Conservation (phyloP, 108 stramenopile genomes). For the Epipyxis sp. region DNA sequence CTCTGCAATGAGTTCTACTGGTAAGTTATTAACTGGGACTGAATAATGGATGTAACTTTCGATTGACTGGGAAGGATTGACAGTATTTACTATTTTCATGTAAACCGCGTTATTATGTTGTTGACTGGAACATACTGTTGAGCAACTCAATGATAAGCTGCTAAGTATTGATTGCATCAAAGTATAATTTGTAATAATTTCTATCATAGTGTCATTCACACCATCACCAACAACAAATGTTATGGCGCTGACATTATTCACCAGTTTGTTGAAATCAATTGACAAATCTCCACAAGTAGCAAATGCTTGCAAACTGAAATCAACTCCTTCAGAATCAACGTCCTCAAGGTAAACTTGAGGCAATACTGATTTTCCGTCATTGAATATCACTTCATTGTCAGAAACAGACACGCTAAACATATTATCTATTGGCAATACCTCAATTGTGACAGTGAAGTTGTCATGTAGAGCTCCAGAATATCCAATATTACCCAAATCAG, state of each 20-base stretch:
- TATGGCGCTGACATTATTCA: background rate
- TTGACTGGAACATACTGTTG: background rate
- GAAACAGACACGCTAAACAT: background rate
- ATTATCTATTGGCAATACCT: background rate
- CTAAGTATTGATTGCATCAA: too few species aligned
- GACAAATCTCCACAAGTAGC: constrained; percentile 1
- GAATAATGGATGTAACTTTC: background rate
- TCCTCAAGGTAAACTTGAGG: background rate
- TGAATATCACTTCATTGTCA: background rate
- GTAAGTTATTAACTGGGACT: background rate
- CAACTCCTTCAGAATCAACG: background rate
- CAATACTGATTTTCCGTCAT: background rate
- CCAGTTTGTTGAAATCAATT: background rate
- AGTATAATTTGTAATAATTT: background rate
- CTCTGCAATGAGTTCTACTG: background rate
- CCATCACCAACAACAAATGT: background rate
- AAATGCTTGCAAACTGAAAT: background rate
- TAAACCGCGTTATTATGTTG: background rate
- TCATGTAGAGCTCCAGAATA: background rate
- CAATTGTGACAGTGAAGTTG: background rate
- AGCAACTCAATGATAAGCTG: too few species aligned
- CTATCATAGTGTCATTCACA: background rate
- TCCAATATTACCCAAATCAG: constrained; percentile 22
- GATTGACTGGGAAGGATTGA: background rate
- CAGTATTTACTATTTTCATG: background rate